phyloP scores from a whole-genome alignment of 2,329 filamentous ascomycete species.

The Botryosphaeria dothidea region DNA sequence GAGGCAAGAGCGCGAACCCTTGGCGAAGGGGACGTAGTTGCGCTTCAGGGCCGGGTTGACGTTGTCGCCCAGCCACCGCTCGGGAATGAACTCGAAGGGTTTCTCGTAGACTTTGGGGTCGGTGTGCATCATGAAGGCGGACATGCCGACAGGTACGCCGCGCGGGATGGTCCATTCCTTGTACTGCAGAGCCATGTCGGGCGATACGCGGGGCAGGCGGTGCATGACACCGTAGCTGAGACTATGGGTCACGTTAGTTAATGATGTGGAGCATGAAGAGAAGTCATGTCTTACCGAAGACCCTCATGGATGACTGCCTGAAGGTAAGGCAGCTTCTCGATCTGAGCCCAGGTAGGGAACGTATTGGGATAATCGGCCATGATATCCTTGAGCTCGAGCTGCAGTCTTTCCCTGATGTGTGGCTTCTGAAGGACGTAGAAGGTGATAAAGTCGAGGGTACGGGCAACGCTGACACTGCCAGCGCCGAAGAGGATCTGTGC shows the following conservation, averaged over 20 bases:
- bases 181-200: slow-evolving; percentile 18
- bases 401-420: slow-evolving; percentile 26
- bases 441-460: slow-evolving; percentile 20
- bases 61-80: slow-evolving; percentile 26
- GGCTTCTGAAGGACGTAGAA: slow-evolving; percentile 32
- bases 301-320: slow-evolving; percentile 28
- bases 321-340: slow-evolving; percentile 19
- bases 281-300: slow-evolving; percentile 21
- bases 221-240: slow-evolving; percentile 41
- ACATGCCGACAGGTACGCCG: slow-evolving; percentile 21
- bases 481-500: slow-evolving; percentile 32
- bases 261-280: neutral
- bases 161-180: slow-evolving; percentile 10
- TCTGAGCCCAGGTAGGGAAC: neutral
- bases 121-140: slow-evolving; percentile 11
- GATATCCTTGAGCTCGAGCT: slow-evolving; percentile 28
- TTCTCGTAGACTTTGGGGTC: slow-evolving; percentile 29
- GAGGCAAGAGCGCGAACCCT: slow-evolving; percentile 20
- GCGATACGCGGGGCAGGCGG: slow-evolving; percentile 23
- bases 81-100: slow-evolving; percentile 29
- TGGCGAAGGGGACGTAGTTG: slow-evolving; percentile 22
- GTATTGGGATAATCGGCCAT: slow-evolving; percentile 23
- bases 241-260: slow-evolving; percentile 10
- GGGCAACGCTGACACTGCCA: slow-evolving; percentile 35
- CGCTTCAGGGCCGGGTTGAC: slow-evolving; percentile 22